Conservation (phyloP, 1,284 basidiomycete species). For the Pseudozyma sp. region DNA sequence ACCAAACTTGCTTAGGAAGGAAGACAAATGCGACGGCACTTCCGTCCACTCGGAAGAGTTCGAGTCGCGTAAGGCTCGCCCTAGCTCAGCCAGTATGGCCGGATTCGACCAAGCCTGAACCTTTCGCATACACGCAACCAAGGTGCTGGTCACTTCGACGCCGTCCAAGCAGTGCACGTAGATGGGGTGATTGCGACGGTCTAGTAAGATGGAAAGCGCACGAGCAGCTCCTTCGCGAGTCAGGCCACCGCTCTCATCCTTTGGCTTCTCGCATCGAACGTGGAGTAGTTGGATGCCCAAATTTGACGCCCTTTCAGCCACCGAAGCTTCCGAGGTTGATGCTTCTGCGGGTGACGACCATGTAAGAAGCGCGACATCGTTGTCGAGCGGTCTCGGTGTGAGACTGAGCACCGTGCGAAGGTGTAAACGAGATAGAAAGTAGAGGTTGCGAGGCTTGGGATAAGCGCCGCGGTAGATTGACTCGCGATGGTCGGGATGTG, state of each 20-base stretch:
- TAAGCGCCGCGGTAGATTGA: conserved; percentile 66
- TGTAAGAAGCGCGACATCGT: conserved; percentile 40
- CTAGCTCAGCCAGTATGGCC: conserved; percentile 56
- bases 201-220: conserved; percentile 57
- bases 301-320: conserved; percentile 10
- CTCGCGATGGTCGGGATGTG: conserved; percentile 43
- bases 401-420: conserved; percentile 64
- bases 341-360: conserved; percentile 46
- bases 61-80: conserved; percentile 52
- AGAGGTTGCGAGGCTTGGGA: conserved; percentile 62
- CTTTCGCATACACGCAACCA: conserved; percentile 63
- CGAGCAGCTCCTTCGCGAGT: conserved; percentile 59
- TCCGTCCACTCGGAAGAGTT: conserved; percentile 51
- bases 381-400: conserved; percentile 63
- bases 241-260: conserved; percentile 64
- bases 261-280: conserved; percentile 64
- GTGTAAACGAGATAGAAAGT: conserved; percentile 60
- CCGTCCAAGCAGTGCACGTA: conserved; percentile 68
- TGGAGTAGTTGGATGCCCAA: conserved; percentile 51
- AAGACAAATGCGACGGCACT: conserved; percentile 53
- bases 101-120: conserved; percentile 61
- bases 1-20: conserved; percentile 62
- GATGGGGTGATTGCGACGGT: conserved; percentile 60
- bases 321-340: not conserved
- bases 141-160: conserved; percentile 59